Conservation (phyloP, 1,139 yeast species). For the Pichia sp. region DNA sequence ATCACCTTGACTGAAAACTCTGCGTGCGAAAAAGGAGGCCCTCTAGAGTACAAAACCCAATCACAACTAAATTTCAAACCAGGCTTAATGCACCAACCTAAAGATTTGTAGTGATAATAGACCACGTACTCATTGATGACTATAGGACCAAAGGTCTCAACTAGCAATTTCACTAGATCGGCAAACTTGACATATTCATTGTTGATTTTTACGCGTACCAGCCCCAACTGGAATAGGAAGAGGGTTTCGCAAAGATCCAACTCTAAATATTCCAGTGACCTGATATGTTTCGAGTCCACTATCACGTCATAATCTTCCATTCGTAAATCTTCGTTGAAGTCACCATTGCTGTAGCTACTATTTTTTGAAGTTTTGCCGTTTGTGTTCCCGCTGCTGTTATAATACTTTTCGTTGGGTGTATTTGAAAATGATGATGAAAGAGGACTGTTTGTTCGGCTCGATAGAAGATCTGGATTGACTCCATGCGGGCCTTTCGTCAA, state of each 20-base stretch:
- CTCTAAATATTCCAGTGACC: constrained; percentile 63
- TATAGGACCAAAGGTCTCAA: constrained; percentile 22
- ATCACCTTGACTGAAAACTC: constrained; percentile 54
- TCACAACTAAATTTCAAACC: constrained; percentile 93
- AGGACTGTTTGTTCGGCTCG: constrained; percentile 11
- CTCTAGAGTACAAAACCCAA: constrained; percentile 73
- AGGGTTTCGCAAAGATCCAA: constrained; percentile 73
- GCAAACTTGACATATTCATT: constrained; percentile 5
- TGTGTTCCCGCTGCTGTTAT: background rate
- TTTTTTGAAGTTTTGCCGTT: background rate
- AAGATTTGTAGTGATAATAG: constrained; percentile 81
- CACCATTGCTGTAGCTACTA: background rate
- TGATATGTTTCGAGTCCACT: constrained; percentile 37
- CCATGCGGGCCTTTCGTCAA: constrained; percentile 20
- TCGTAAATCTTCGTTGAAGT: constrained; percentile 31
- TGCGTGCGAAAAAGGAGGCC: constrained; percentile 95
- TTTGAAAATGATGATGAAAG: background rate
- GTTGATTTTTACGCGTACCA: constrained; percentile 25
- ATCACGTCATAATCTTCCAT: constrained; percentile 41
- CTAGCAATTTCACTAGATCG: constrained; percentile 35
- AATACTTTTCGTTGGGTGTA: too few species aligned
- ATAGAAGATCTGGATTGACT: constrained; percentile 7
- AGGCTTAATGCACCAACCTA: constrained; percentile 92
- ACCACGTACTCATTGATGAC: constrained; percentile 61
- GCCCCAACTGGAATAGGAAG: constrained; percentile 46